Evolutionary conservation across 2,329 filamentous ascomycete genomes (phyloP), one percentile per base, ranked within the genome.

Genomic region (Phaeosphaeriaceae sp.): DNA sequence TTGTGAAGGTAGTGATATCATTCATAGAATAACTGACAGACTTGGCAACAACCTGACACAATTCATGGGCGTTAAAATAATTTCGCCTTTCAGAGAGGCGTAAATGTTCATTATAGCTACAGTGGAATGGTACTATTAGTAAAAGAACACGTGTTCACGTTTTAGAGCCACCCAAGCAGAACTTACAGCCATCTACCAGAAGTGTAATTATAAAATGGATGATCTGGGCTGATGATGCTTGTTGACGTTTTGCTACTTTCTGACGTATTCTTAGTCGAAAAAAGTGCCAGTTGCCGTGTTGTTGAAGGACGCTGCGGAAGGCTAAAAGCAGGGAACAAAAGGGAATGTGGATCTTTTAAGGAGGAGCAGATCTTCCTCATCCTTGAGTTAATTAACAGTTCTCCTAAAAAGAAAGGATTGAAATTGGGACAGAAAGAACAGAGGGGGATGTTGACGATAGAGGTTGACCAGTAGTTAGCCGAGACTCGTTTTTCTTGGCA

Each of bases 181-280:
- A 26, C 62, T 61, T 54, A 64, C 57, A 64, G 42, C 62, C 61
- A 66, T 53, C 55, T 57, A 39, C 59, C 61, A 36, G 60, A 64
- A 35, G 59, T 66, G 36, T 60, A 60, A 50, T 66, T 66, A 40
- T 58, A 63, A 46, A 63, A 60, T 33, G 58, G 32, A 42, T 64
- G 55, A 26, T 58, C 36, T 39, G 48, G 38, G 46, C 60, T 38
- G 36, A 42, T 59, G 23, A 26, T 11, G 3, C 23, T 26, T 26
- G 23, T 8, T 1, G 23, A 26, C 23, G 6, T 11, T 26, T 26
- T 26, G 5, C 23, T 26, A 11, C 11, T 11, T 11, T 26, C 16
- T 34, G 32, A 13, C n/a, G 16, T 34, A 34, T 34, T 8, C n/a
- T 34, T 34, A 8, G 32, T 34, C 32, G 32, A 34, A 34, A 12